Conservation (phyloP, 108 stramenopile genomes). For the Chaetoceros tenuissimus region DNA sequence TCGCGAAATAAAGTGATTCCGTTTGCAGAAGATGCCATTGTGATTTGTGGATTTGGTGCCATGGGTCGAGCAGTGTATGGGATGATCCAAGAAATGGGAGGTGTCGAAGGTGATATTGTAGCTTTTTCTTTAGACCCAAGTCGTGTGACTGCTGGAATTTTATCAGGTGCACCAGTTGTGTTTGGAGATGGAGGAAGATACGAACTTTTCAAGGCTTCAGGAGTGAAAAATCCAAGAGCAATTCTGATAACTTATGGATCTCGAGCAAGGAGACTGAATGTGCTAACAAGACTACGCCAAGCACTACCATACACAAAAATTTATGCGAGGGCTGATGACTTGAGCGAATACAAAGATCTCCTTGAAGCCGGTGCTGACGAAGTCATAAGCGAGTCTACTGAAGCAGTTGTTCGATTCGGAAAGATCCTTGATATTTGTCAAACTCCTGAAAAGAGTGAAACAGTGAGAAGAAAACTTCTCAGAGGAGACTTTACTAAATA, state of each 20-base stretch:
- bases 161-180: constrained; percentile 47
- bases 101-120: constrained; percentile 35
- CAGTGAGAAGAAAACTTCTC: constrained; percentile 1
- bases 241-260: constrained; percentile 42
- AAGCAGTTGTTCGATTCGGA: constrained; percentile 23
- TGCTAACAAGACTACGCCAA: constrained; percentile 38
- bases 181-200: constrained; percentile 53
- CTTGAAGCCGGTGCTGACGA: constrained; percentile 58
- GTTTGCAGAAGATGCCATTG: constrained; percentile 28
- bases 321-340: constrained; percentile 39
- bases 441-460: constrained; percentile 4
- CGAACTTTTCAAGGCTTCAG: constrained; percentile 47
- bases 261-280: constrained; percentile 32
- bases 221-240: constrained; percentile 49
- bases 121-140: constrained; percentile 48
- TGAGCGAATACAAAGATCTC: constrained; percentile 21
- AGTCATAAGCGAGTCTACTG: constrained; percentile 33
- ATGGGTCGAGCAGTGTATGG: constrained; percentile 30
- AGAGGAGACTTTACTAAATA: constrained; percentile 1
- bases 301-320: constrained; percentile 59
- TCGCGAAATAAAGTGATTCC: not conserved
- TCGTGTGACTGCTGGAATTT: constrained; percentile 37
- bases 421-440: constrained; percentile 12
- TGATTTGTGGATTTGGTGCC: constrained; percentile 47
- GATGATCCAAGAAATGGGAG: constrained; percentile 20